Base-by-base conservation (phyloP, 768 basidiomycete species). In the Dioszegia aurantiaca region DNA sequence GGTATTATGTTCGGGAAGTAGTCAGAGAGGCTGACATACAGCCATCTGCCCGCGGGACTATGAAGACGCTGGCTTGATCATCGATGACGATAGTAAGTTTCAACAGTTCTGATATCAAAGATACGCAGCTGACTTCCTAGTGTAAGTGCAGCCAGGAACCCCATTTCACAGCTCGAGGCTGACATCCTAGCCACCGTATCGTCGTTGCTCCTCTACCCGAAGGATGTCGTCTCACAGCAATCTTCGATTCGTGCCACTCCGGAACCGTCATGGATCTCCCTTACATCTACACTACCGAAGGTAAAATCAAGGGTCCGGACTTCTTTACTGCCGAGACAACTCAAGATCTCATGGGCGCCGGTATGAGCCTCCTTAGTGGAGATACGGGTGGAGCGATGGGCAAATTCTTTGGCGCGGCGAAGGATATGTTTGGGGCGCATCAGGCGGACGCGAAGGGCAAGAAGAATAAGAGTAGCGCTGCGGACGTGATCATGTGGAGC, bases 241-340 rank as follows among this genome's bases (percentile, higher is more conserved):
- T 78, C 58, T 77, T 78, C 54, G 76, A 77, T 55, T 74, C 72
- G 0, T 74, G 74, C 55, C 74, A 76, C 58, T 72, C 70, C 36
- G 74, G 72, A 0, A 69, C 70, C 1, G 88, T 86, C 3, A 82
- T 94, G 39, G 90, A 80, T 58, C 63, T 79, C 16, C 78, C 79
- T 6, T 79, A 77, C 65, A 63, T 67, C 60, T 97, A 97, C 78
- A 89, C 90, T 21, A 94, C 91, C 9, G 90, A 97, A 79, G 92
- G 92, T 49, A 92, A 90, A 73, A 79, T 97, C 73, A 95, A 97
- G 76, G 90, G 93, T 72, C 91, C 92, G 33, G 91, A 94, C 70
- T 79, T 90, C 23, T 85, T 85, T 6, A 30, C 42, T 16, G 90
- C 89, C 72, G 91, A 92, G 1, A 90, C 89, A 0, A 84, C 88